Evolutionary conservation across 805 yeast species (phyloP), one percentile per base, ranked within the genome.

Genomic region (Myxozyma melibiosi): DNA sequence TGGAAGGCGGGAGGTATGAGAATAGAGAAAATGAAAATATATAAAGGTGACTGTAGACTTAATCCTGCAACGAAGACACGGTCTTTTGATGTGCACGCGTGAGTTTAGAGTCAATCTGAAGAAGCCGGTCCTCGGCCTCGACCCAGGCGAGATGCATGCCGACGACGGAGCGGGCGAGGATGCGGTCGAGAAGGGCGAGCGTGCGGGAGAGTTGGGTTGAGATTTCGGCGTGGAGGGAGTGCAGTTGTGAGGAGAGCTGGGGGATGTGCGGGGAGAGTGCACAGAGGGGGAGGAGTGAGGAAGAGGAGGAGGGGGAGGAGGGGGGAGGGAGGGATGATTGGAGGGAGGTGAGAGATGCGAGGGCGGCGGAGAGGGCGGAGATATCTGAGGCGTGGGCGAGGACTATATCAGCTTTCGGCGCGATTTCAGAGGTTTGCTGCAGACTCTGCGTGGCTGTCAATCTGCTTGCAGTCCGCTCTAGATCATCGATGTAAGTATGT

Each of bases 111-210:
- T 57, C 62, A 11, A 45, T 39, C n/a, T 57, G 43, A 16, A 27
- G 43, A 14, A 60, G 34, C 18, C 63, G 46, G 16, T 42, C 51
- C 20, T 60, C 56, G 39, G 40, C 20, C 24, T 53, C 58, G 7
- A 54, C 50, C 62, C 61, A 57, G n/a, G 64, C 55, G 16, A 24
- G 9, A 27, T 57, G 58, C 20, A 35, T 42, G 31, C 53, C 58
- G 33, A 53, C 41, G 5, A 60, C 35, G 27, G 64, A 60, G 18
- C 33, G 25, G 4, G 44, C 25, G 25, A 53, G 39, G n/a, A 58
- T 18, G 3, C 58, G 55, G 2, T 60, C 62, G 50, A 50, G 30
- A 3, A 58, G 51, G 13, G 57, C 48, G 35, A 44, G 35, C 1
- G 63, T 30, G 11, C 61, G 57, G 20, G 35, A 22, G 11, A 46